phyloP scores from a whole-genome alignment of 148 eudicot species.

The Arbutus unedo region DNA sequence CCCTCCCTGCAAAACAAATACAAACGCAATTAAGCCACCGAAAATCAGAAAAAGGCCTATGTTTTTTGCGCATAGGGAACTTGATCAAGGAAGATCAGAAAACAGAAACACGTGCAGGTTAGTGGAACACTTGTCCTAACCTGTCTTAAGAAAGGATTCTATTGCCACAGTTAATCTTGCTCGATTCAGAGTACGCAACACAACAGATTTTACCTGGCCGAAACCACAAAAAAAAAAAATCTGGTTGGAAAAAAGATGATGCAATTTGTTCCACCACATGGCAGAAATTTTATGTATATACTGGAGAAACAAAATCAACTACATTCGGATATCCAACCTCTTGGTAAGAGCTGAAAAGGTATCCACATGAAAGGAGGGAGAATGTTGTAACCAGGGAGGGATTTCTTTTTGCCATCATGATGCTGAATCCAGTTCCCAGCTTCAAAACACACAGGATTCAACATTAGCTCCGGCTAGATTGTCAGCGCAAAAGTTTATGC shows the following conservation, averaged over 20 bases:
- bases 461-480: slow-evolving; percentile 16
- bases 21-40: neutral
- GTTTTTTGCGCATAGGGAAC: neutral
- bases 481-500: neutral
- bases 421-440: slow-evolving; percentile 97
- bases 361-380: slow-evolving; percentile 88
- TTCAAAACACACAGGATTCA: slow-evolving; percentile 30
- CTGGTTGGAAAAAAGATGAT: neutral
- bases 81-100: slow-evolving; percentile 13
- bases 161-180: slow-evolving; percentile 90
- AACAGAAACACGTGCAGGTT: neutral
- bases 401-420: slow-evolving; percentile 75
- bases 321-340: slow-evolving; percentile 52
- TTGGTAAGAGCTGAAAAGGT: slow-evolving; percentile 83
- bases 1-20: slow-evolving; percentile 49
- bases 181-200: slow-evolving; percentile 79
- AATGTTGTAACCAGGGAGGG: slow-evolving; percentile 81
- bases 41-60: neutral
- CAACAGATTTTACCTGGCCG: slow-evolving; percentile 81
- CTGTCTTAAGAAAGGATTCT: slow-evolving; percentile 85
- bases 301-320: neutral
- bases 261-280: neutral
- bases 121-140: slow-evolving; percentile 29
- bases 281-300: neutral
- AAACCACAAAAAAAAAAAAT: neutral